These are phyloP conservation scores for Salix brachista DNA, from an alignment of 345 rosid species.

Conservation along the genomic window DNA sequence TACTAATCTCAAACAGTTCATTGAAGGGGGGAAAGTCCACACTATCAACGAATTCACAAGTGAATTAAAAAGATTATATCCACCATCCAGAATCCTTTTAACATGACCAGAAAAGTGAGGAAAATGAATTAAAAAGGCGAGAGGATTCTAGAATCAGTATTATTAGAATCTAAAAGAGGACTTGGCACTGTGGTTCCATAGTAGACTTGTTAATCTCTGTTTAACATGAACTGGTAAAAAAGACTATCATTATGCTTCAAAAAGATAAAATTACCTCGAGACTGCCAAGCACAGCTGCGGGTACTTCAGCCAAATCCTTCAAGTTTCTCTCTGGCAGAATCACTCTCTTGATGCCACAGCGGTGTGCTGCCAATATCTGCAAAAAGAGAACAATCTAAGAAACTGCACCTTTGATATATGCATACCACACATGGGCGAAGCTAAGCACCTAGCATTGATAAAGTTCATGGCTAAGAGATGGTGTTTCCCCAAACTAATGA, in stretches of 20 bases:
- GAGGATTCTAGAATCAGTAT: background rate
- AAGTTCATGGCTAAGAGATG: background rate
- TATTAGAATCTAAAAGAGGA: background rate
- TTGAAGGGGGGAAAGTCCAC: background rate
- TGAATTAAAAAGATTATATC: background rate
- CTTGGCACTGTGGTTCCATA: background rate
- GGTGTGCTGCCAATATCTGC: slow-evolving; percentile 96
- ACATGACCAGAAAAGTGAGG: background rate
- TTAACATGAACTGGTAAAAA: background rate
- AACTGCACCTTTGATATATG: background rate
- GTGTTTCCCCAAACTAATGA: background rate
- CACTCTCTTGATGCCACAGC: slow-evolving; percentile 84
- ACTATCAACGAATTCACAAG: background rate
- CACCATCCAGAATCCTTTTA: background rate
- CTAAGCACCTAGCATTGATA: background rate
- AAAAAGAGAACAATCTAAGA: slow-evolving; percentile 1
- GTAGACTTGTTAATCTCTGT: background rate
- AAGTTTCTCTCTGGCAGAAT: slow-evolving; percentile 91
- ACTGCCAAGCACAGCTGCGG: slow-evolving; percentile 69
- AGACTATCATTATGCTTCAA: background rate
- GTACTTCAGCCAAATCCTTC: slow-evolving; percentile 95
- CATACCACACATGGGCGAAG: background rate
- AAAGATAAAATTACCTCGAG: slow-evolving; percentile 56
- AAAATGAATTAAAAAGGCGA: background rate
- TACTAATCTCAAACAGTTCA: background rate